These are phyloP conservation scores for Aspergillus leporis DNA, from an alignment of 495 filamentous ascomycete genomes.

Conservation along the genomic window DNA sequence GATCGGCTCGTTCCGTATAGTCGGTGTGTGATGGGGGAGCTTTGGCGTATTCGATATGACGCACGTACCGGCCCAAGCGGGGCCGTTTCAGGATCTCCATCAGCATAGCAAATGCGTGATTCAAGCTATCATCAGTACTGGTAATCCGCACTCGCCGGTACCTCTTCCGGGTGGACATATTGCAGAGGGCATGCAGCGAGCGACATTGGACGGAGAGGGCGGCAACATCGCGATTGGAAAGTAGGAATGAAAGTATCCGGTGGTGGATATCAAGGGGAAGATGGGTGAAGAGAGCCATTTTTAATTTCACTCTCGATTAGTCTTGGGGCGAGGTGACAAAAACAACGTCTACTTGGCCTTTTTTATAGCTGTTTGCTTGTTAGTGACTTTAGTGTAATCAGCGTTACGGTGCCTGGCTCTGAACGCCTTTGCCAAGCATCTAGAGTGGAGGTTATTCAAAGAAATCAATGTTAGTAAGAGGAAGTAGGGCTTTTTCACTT, in stretches of 20 bases:
- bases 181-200: slow-evolving; percentile 22
- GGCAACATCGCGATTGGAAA: slow-evolving; percentile 24
- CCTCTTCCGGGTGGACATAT: slow-evolving; percentile 23
- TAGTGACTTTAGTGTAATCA: no score
- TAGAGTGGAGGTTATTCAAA: no score
- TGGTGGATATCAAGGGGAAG: slow-evolving; percentile 20
- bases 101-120: slow-evolving; percentile 18
- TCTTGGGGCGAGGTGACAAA: no score
- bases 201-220: slow-evolving; percentile 27
- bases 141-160: slow-evolving; percentile 20
- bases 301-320: no score
- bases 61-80: slow-evolving; percentile 15
- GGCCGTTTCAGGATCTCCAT: slow-evolving; percentile 17
- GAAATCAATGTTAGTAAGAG: no score
- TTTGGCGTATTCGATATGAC: slow-evolving; percentile 10
- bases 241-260: slow-evolving; percentile 19
- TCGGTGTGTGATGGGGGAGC: no score
- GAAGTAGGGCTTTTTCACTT: no score
- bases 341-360: no score
- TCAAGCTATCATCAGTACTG: slow-evolving; percentile 9
- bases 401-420: no score
- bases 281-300: slow-evolving; percentile 46
- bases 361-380: no score
- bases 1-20: no score
- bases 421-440: no score